These are phyloP conservation scores for Gregarina niphandrodes DNA, from an alignment of 169 alveolate species.

Conservation along the genomic window DNA sequence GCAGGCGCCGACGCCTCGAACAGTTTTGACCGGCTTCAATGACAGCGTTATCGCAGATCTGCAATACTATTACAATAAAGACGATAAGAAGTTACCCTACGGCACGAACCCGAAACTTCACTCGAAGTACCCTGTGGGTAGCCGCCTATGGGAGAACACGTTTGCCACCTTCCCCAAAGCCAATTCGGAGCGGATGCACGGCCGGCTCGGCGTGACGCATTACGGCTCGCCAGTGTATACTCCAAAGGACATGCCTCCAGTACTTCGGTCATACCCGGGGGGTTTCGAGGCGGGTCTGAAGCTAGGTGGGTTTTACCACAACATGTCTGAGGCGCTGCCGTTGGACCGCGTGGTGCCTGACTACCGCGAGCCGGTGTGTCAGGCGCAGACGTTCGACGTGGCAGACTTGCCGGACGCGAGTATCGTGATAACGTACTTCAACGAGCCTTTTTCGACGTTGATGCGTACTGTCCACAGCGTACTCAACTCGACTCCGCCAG, in stretches of 20 bases:
- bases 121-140: no score
- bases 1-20: no score
- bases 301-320: conserved; percentile 31
- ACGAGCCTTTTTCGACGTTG: conserved; percentile 35
- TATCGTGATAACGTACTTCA: conserved; percentile 25
- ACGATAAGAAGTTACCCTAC: no score
- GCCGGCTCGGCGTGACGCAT: conserved; percentile 2
- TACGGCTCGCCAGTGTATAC: conserved; percentile 2
- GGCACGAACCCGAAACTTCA: no score
- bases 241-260: conserved; percentile 1
- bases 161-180: conserved; percentile 8
- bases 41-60: no score
- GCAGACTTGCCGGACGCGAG: conserved; percentile 17
- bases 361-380: no score
- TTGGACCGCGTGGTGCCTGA: conserved; percentile 29
- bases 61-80: no score
- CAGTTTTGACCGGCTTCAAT: no score
- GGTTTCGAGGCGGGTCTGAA: no score
- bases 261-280: no score
- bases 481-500: conserved; percentile 27
- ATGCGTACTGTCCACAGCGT: conserved; percentile 33
- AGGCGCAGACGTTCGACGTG: no score
- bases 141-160: conserved; percentile 8
- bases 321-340: conserved; percentile 25
- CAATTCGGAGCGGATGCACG: conserved; percentile 7